These are phyloP conservation scores for Russula compacta DNA, from an alignment of 768 basidiomycete species.

Conservation along the genomic window DNA sequence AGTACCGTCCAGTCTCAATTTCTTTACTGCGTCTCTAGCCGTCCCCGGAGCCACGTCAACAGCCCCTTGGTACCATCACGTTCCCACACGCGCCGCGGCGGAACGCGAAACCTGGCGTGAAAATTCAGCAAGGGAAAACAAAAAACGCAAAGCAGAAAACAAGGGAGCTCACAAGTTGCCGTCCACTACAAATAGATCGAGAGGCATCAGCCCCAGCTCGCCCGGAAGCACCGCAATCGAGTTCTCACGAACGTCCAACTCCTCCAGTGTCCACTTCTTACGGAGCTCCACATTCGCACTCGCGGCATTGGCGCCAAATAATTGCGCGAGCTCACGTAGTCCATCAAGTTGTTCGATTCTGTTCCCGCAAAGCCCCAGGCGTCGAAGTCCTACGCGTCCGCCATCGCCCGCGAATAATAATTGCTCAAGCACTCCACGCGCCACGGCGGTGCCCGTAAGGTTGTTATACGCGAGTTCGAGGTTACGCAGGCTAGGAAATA, in stretches of 20 bases:
- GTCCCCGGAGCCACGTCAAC: constrained; percentile 66
- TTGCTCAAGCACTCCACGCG: constrained; percentile 36
- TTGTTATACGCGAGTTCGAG: constrained; percentile 72
- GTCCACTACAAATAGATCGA: constrained; percentile 78
- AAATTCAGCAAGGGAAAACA: not conserved
- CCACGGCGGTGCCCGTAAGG: constrained; percentile 46
- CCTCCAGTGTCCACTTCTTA: constrained; percentile 64
- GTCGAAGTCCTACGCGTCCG: constrained; percentile 46
- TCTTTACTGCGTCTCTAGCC: constrained; percentile 34
- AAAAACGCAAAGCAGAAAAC: not conserved
- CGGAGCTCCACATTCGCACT: constrained; percentile 39
- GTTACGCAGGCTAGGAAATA: constrained; percentile 63
- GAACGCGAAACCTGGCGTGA: constrained; percentile 61
- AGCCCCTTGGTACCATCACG: constrained; percentile 78
- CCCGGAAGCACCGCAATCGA: constrained; percentile 62
- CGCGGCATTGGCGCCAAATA: constrained; percentile 43
- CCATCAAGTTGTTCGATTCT: constrained; percentile 51
- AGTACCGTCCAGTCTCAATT: not conserved
- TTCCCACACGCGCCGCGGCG: constrained; percentile 76
- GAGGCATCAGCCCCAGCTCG: constrained; percentile 62
- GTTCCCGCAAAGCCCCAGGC: constrained; percentile 64
- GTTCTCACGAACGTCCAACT: constrained; percentile 76
- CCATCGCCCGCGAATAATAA: constrained; percentile 36
- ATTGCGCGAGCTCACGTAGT: constrained; percentile 48
- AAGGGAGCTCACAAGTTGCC: constrained; percentile 60